Evolutionary conservation across 305 asterid species (phyloP).

Genomic region (Galium porrigens): DNA sequence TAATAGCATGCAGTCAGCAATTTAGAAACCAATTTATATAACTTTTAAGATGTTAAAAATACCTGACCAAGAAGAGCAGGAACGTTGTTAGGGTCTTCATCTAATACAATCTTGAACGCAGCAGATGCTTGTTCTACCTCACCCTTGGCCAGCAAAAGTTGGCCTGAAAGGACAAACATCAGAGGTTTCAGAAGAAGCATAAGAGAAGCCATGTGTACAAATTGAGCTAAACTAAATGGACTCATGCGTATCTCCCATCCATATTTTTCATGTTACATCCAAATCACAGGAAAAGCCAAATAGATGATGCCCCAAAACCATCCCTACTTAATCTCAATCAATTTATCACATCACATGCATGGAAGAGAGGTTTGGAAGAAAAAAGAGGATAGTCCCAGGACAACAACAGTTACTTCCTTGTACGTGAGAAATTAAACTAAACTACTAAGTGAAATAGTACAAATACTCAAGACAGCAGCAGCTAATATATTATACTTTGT

Average conservation of each 20-base stretch:
- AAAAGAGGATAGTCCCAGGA: neutral
- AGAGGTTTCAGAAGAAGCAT: slow-evolving; percentile 9
- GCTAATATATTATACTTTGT: neutral
- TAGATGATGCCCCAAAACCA: neutral
- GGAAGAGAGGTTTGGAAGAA: neutral
- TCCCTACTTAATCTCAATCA: neutral
- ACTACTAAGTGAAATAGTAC: neutral
- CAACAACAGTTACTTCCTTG: neutral
- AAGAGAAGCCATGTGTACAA: neutral
- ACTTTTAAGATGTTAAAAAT: slow-evolving; percentile 16
- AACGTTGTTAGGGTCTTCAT: slow-evolving; percentile 79
- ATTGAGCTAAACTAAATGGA: neutral
- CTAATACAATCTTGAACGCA: slow-evolving; percentile 88
- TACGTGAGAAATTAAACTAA: neutral
- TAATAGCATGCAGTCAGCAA: too few relatives aligned
- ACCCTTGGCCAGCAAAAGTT: slow-evolving; percentile 90
- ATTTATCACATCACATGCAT: neutral
- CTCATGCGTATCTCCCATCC: neutral
- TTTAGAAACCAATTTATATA: too few relatives aligned
- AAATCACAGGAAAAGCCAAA: neutral
- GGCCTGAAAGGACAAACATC: slow-evolving; percentile 40
- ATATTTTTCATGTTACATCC: neutral
- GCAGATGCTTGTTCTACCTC: slow-evolving; percentile 80
- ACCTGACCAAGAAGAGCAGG: slow-evolving; percentile 99
- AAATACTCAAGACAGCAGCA: neutral